Evolutionary conservation across 208 protist species (phyloP).

Genomic region (Wallacemonas sp.): DNA sequence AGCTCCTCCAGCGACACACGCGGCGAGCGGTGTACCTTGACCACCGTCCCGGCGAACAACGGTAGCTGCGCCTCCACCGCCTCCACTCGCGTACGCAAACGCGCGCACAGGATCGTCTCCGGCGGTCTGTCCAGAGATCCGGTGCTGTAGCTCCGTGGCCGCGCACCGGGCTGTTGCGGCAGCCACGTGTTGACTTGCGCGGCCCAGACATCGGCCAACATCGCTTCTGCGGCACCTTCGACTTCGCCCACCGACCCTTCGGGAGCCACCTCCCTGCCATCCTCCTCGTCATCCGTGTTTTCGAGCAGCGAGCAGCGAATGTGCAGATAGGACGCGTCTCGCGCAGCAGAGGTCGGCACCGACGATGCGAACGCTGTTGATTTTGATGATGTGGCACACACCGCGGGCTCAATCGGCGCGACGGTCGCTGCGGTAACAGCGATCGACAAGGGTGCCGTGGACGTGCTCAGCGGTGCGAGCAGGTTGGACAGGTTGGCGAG

Average conservation of each 20-base stretch:
- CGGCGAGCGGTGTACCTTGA: background rate
- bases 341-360: background rate
- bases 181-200: background rate
- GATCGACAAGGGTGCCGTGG: background rate
- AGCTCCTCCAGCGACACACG: too few species aligned
- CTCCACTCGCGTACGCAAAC: background rate
- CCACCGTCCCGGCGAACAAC: background rate
- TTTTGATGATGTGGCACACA: too few species aligned
- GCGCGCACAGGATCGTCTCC: background rate
- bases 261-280: too few species aligned
- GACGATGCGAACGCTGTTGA: background rate
- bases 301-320: background rate
- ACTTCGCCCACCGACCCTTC: background rate
- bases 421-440: constrained; percentile 5
- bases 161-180: background rate
- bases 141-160: background rate
- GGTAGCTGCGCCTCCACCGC: background rate
- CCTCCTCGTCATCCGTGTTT: background rate
- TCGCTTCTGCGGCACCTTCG: background rate
- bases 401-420: background rate
- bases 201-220: background rate
- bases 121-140: too few species aligned
- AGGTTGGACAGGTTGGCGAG: background rate
- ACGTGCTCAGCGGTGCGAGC: background rate
- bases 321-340: background rate